Conservation (phyloP, 2,329 filamentous ascomycete species). For the Phoma sp. region DNA sequence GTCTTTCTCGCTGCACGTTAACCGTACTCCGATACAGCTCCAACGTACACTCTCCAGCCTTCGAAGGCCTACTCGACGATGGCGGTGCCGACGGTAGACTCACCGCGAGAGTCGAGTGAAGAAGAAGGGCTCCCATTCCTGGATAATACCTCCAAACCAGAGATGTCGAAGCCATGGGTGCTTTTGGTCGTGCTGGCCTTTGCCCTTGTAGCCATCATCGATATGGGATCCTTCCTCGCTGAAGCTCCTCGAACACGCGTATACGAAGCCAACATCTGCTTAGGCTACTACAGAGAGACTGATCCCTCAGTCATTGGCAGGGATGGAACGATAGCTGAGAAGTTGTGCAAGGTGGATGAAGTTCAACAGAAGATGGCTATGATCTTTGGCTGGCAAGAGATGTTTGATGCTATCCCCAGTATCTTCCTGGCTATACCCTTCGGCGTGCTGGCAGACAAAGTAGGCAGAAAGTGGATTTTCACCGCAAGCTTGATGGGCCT, state of each 20-base stretch:
- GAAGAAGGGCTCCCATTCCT: conserved; percentile 31
- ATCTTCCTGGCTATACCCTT: conserved; percentile 59
- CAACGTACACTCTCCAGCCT: neutral
- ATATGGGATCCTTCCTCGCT: conserved; percentile 55
- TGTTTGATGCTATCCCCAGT: conserved; percentile 54
- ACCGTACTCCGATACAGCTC: neutral
- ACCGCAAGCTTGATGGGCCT: conserved; percentile 54
- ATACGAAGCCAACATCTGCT: conserved; percentile 59
- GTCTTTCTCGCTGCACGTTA: neutral
- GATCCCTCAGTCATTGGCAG: conserved; percentile 54
- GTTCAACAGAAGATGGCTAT: conserved; percentile 59
- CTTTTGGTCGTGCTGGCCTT: conserved; percentile 46
- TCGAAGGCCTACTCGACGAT: conserved; percentile 14
- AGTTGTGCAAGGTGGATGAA: conserved; percentile 58
- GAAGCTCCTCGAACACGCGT: conserved; percentile 57
- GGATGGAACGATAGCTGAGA: conserved; percentile 55
- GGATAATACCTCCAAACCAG: neutral
- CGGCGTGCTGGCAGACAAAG: conserved; percentile 58
- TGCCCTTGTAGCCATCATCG: conserved; percentile 54
- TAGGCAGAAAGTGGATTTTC: conserved; percentile 57
- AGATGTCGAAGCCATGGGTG: conserved; percentile 43
- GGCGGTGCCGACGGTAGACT: conserved; percentile 4
- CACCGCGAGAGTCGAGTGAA: conserved; percentile 24
- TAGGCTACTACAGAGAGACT: conserved; percentile 52
- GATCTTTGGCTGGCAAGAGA: conserved; percentile 59